Evolutionary conservation across 2,329 filamentous ascomycete genomes (phyloP).

Genomic region (Neoscytalidium dimidiatum): DNA sequence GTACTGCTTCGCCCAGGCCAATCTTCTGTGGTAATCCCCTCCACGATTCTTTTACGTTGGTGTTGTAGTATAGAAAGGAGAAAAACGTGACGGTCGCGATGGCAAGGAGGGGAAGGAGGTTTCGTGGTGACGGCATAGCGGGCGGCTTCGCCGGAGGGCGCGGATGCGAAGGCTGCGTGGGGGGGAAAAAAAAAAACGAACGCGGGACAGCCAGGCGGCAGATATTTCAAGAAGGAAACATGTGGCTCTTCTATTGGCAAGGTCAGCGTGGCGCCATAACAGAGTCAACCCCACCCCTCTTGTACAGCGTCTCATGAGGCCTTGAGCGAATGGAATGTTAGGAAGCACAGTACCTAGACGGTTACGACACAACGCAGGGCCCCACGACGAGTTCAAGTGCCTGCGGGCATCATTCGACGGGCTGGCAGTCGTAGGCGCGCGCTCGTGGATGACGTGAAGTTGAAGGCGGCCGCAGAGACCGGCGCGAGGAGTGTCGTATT

Average conservation of each 20-base stretch:
- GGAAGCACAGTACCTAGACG: not conserved
- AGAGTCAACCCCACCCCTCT: conserved; percentile 9
- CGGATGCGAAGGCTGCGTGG: not conserved
- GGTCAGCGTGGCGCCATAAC: not conserved
- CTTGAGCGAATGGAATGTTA: not conserved
- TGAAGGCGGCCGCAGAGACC: not conserved
- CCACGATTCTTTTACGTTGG: conserved; percentile 37
- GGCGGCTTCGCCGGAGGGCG: not conserved
- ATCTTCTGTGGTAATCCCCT: conserved; percentile 42
- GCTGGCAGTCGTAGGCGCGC: not conserved
- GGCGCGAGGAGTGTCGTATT: conserved; percentile 4
- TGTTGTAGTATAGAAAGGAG: conserved; percentile 40
- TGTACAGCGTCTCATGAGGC: not conserved
- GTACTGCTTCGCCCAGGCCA: conserved; percentile 41
- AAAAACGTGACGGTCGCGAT: conserved; percentile 28
- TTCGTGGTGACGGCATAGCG: conserved; percentile 25
- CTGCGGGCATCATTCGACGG: not conserved
- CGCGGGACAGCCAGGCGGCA: not conserved
- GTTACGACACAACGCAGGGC: not conserved
- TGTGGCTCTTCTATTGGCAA: not conserved
- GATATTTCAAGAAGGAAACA: not conserved
- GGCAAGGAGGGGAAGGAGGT: conserved; percentile 34
- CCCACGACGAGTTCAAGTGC: not conserved
- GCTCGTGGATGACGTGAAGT: not conserved
- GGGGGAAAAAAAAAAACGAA: too few species aligned